phyloP scores from a whole-genome alignment of 495 filamentous ascomycete species.

The Aspergillus cavernicola region DNA sequence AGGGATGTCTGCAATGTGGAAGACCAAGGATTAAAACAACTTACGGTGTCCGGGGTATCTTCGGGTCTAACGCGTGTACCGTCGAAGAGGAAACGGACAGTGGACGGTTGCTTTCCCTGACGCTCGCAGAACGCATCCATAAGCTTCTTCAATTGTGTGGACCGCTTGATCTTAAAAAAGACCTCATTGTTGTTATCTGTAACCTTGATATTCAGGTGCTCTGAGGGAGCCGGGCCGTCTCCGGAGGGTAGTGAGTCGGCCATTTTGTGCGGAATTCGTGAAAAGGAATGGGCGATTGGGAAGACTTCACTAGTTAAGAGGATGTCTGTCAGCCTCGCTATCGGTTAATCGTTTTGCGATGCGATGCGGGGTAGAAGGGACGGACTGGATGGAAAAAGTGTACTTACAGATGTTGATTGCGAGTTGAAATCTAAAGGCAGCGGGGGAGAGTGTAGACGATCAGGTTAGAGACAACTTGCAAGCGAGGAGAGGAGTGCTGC shows the following conservation, averaged over 20 bases:
- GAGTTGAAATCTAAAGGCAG: too few relatives aligned
- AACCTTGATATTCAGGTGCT: slow-evolving; percentile 99
- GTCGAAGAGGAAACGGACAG: slow-evolving; percentile 94
- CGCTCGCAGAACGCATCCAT: slow-evolving; percentile 99
- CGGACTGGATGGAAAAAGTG: not conserved
- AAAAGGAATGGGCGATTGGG: too few relatives aligned
- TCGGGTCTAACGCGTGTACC: slow-evolving; percentile 82
- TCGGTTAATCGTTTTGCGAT: slow-evolving; percentile 9
- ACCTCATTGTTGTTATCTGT: slow-evolving; percentile 99
- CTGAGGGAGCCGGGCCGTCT: slow-evolving; percentile 57
- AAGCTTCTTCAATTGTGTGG: slow-evolving; percentile 91
- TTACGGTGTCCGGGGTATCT: slow-evolving; percentile 88
- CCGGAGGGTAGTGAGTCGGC: slow-evolving; percentile 43
- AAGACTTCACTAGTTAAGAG: not conserved
- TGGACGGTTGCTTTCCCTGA: slow-evolving; percentile 79
- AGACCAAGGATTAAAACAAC: slow-evolving; percentile 33
- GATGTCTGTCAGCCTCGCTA: slow-evolving; percentile 12
- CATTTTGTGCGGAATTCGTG: too few relatives aligned
- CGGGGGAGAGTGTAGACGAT: not conserved
- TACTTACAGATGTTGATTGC: slow-evolving; percentile 5
- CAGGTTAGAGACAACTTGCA: too few relatives aligned
- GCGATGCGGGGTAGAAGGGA: slow-evolving; percentile 4
- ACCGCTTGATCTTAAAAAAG: slow-evolving; percentile 99
- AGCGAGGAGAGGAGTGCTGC: slow-evolving; percentile 15
- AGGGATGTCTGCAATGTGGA: too few relatives aligned